phyloP scores from a whole-genome alignment of 2,329 filamentous ascomycete genomes.

The Pseudofabraea citricarpa region DNA sequence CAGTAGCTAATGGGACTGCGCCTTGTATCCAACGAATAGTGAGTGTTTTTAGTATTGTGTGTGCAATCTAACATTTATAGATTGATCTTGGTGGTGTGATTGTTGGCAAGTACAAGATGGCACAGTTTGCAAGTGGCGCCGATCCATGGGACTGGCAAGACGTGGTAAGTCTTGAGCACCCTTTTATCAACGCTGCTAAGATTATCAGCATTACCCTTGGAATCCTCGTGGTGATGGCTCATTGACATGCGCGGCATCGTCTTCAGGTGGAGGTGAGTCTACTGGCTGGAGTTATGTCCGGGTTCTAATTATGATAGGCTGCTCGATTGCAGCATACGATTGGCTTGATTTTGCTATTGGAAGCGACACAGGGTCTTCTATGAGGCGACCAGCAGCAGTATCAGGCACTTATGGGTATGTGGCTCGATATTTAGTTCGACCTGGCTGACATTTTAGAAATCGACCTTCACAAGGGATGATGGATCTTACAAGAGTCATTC shows the following conservation, averaged over 20 bases:
- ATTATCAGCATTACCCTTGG: constrained; percentile 22
- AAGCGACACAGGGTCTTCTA: constrained; percentile 28
- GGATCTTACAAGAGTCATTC: constrained; percentile 35
- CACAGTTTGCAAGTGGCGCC: constrained; percentile 34
- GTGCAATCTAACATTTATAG: background rate
- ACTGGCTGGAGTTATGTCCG: too few species aligned
- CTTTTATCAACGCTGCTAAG: background rate
- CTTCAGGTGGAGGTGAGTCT: constrained; percentile 35
- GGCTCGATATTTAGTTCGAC: background rate
- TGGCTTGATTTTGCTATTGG: constrained; percentile 44
- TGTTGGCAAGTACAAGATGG: constrained; percentile 44
- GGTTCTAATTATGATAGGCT: too few species aligned
- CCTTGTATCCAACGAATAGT: constrained; percentile 45
- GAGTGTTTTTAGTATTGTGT: background rate
- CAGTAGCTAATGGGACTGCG: constrained; percentile 39
- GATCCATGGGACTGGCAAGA: constrained; percentile 4
- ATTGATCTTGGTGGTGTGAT: constrained; percentile 54
- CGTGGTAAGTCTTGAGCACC: background rate
- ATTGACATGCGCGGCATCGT: constrained; percentile 38
- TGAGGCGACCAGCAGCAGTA: background rate
- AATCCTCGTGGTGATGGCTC: constrained; percentile 40
- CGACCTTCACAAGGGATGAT: constrained; percentile 38
- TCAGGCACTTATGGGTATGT: background rate
- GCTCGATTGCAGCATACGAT: constrained; percentile 34
- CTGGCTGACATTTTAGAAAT: background rate